These are phyloP conservation scores for Pleurotus eryngii DNA, from an alignment of 768 basidiomycete species.

Conservation along the genomic window DNA sequence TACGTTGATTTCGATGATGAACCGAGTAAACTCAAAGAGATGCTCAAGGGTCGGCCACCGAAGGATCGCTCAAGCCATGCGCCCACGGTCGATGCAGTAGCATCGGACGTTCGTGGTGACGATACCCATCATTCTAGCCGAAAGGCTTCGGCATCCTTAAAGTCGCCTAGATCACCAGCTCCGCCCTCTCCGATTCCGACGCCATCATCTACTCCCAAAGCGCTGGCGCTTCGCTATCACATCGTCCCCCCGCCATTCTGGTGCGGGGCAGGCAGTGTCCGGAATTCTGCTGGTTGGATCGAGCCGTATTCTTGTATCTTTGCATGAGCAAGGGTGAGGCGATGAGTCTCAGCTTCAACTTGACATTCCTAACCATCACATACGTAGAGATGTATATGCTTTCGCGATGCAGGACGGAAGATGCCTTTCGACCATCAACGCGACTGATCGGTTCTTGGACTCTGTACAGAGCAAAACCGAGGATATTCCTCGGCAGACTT, in stretches of 20 bases:
- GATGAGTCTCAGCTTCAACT: background rate
- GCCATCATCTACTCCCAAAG: constrained; percentile 18
- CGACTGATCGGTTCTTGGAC: constrained; percentile 22
- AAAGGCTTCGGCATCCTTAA: background rate
- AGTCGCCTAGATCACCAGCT: background rate
- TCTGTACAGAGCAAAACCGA: constrained; percentile 30
- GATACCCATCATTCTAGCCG: constrained; percentile 27
- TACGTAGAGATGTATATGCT: constrained; percentile 50
- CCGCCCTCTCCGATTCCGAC: constrained; percentile 33
- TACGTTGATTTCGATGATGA: constrained; percentile 84
- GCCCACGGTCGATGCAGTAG: constrained; percentile 13
- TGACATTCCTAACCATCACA: background rate
- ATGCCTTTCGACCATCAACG: constrained; percentile 26
- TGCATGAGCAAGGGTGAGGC: constrained; percentile 67
- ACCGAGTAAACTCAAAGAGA: constrained; percentile 67
- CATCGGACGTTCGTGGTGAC: constrained; percentile 25
- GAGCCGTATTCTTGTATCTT: constrained; percentile 40
- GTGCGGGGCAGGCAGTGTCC: constrained; percentile 36
- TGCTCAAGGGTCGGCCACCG: constrained; percentile 54
- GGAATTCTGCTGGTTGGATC: constrained; percentile 45
- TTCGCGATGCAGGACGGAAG: constrained; percentile 52
- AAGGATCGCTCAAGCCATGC: constrained; percentile 27
- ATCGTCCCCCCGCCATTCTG: constrained; percentile 48
- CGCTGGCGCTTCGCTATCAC: constrained; percentile 35
- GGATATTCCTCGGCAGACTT: constrained; percentile 28